Conservation (phyloP, 2,329 filamentous ascomycete genomes). For the Orbilia quercus region DNA sequence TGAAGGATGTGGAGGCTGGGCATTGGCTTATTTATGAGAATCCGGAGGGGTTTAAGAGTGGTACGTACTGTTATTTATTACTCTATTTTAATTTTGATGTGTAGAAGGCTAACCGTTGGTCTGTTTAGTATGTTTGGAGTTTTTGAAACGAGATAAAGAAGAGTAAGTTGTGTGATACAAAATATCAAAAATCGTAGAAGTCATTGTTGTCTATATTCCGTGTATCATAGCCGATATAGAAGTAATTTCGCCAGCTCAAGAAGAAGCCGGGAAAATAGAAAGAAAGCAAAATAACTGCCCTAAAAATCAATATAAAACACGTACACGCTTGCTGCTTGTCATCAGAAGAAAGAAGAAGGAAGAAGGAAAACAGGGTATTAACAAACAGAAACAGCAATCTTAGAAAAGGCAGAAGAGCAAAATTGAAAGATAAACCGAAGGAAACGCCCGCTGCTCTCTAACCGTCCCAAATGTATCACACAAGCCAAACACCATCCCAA, state of each 20-base stretch:
- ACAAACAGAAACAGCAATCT: constrained; percentile 13
- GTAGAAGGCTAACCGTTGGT: constrained; percentile 3
- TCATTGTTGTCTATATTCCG: constrained; percentile 21
- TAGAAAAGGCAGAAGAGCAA: not conserved
- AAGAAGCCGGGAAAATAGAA: constrained; percentile 16
- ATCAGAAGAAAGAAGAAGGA: too few relatives aligned
- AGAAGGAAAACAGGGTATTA: constrained; percentile 45
- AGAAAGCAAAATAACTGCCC: constrained; percentile 30
- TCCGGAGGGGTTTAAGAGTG: constrained; percentile 79
- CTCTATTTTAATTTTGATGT: not conserved
- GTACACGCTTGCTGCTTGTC: constrained; percentile 49
- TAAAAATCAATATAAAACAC: constrained; percentile 27
- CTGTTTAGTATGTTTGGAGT: constrained; percentile 45
- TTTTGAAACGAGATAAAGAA: constrained; percentile 43
- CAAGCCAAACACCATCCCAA: constrained; percentile 18
- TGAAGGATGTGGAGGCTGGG: constrained; percentile 80
- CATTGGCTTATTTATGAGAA: constrained; percentile 94
- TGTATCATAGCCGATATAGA: constrained; percentile 40
- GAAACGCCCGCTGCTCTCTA: constrained; percentile 48
- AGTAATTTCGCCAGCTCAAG: constrained; percentile 19
- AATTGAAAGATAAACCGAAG: constrained; percentile 26
- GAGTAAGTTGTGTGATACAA: constrained; percentile 13
- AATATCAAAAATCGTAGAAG: not conserved
- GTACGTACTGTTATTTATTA: constrained; percentile 68
- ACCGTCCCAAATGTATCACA: constrained; percentile 40